phyloP scores from a whole-genome alignment of 768 basidiomycete species.

The Collybia sordida region DNA sequence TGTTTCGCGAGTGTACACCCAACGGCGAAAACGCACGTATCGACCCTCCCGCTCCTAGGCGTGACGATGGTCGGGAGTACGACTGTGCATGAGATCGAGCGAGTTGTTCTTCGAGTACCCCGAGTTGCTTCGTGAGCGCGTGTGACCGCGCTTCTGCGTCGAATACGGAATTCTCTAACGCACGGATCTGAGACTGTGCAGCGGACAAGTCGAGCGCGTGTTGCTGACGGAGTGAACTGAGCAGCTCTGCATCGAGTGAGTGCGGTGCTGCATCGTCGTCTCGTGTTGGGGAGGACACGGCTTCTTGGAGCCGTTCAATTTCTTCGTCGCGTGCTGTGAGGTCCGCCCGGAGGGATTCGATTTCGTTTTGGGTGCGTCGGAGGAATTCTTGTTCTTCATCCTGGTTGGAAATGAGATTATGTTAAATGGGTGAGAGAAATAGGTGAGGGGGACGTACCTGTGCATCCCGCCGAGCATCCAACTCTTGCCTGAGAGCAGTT shows the following conservation, averaged over 20 bases:
- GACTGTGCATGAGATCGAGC: conserved; percentile 43
- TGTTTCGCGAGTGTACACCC: conserved; percentile 47
- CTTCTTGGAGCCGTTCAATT: conserved; percentile 55
- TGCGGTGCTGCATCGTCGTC: conserved; percentile 34
- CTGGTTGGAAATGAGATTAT: conserved; percentile 22
- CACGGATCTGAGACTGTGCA: conserved; percentile 77
- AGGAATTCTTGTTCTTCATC: conserved; percentile 67
- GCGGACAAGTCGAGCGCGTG: conserved; percentile 79
- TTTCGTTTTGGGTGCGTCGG: conserved; percentile 62
- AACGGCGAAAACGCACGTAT: conserved; percentile 46
- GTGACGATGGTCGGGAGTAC: conserved; percentile 38
- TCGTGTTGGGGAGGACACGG: conserved; percentile 37
- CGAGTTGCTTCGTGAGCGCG: conserved; percentile 65
- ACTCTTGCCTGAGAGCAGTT: conserved; percentile 46
- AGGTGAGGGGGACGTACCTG: conserved; percentile 31
- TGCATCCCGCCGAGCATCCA: conserved; percentile 43
- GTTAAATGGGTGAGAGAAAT: not conserved
- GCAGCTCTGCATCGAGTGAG: conserved; percentile 73
- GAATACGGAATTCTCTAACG: conserved; percentile 71
- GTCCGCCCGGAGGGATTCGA: conserved; percentile 68
- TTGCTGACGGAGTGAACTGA: conserved; percentile 69
- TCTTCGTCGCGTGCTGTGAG: conserved; percentile 65
- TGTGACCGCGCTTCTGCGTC: conserved; percentile 72
- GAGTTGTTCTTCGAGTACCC: conserved; percentile 65
- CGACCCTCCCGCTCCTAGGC: conserved; percentile 25